These are phyloP conservation scores for Ceratocystis eucalypticola DNA, from an alignment of 2,329 filamentous ascomycete genomes.

Conservation along the genomic window DNA sequence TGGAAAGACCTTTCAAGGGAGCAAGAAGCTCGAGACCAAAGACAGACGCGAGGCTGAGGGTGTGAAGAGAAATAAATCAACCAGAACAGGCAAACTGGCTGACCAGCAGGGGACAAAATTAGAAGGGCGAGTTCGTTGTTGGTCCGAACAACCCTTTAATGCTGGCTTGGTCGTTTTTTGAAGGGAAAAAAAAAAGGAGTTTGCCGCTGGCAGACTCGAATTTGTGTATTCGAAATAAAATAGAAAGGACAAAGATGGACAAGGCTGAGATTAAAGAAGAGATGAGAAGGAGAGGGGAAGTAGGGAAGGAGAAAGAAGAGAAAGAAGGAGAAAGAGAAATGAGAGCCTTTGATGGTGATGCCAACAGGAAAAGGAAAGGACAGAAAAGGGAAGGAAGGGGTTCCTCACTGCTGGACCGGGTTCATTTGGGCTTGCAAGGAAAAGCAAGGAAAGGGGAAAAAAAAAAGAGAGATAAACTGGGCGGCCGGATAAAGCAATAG, in stretches of 20 bases:
- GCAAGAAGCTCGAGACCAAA: background rate
- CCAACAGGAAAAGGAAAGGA: slow-evolving; percentile 2
- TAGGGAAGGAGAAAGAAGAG: background rate
- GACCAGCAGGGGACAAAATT: background rate
- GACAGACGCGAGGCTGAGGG: slow-evolving; percentile 4
- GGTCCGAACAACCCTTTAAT: background rate
- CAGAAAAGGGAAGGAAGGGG: background rate
- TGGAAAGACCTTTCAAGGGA: background rate
- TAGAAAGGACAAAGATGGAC: background rate
- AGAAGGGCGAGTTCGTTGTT: background rate
- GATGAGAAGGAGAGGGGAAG: background rate
- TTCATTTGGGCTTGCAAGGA: background rate
- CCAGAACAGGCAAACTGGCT: background rate
- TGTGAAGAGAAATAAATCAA: background rate
- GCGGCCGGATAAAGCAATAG: slow-evolving; percentile 2
- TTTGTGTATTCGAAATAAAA: background rate
- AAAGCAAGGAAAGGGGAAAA: background rate
- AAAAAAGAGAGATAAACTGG: slow-evolving; percentile 1
- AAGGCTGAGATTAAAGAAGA: slow-evolving; percentile 7
- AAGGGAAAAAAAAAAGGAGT: background rate
- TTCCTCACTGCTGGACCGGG: no score
- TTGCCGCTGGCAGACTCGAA: background rate
- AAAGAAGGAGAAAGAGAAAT: background rate
- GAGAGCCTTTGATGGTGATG: background rate
- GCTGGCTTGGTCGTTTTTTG: background rate